Evolutionary conservation across 1,284 basidiomycete genomes (phyloP), one percentile per base, ranked within the genome.

Genomic region (Ustanciosporium gigantosporum): DNA sequence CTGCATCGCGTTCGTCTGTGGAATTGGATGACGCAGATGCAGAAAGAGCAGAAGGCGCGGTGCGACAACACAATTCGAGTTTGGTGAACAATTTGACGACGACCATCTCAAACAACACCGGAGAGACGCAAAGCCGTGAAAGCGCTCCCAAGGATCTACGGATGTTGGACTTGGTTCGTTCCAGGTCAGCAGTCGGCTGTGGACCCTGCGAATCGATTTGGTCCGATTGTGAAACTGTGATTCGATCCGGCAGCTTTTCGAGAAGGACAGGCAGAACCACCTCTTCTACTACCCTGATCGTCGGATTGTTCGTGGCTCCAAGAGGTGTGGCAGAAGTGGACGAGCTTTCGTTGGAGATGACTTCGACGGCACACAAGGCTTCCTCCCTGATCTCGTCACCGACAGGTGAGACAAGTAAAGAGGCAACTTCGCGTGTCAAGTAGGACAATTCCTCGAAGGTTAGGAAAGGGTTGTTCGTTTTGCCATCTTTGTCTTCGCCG

Each of bases 21-120:
- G n/a, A 48, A 94, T 86, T 3, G 88, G 80, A 7, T n/a, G n/a
- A n/a, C n/a, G n/a, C n/a, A n/a, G n/a, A n/a, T n/a, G n/a, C n/a
- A n/a, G n/a, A n/a, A n/a, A n/a, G n/a, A 11, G 11, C 17, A 9
- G 32, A 35, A 22, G 36, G 9, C 6, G 36, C 19, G 7, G 36
- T 13, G 6, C 83, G 82, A 59, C 93, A 85, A 13, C 95, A 78
- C 4, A 87, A 85, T 1, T 91, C 88, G 21, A 97, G 81, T 77
- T 91, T 90, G 2, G 88, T 86, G 0, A 83, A 85, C 11, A 97
- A 80, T 19, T 88, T 85, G 36, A 91, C 84, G 31, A 91, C 85
- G 23, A 97, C 83, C 5, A 83, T 87, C 74, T 91, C 90, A 78
- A 95, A 97, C 21, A 97, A 82, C 19, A 85, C 82, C 0, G 88